phyloP scores from a whole-genome alignment of 805 yeast genomes.

The Schwanniomyces occidentalis region DNA sequence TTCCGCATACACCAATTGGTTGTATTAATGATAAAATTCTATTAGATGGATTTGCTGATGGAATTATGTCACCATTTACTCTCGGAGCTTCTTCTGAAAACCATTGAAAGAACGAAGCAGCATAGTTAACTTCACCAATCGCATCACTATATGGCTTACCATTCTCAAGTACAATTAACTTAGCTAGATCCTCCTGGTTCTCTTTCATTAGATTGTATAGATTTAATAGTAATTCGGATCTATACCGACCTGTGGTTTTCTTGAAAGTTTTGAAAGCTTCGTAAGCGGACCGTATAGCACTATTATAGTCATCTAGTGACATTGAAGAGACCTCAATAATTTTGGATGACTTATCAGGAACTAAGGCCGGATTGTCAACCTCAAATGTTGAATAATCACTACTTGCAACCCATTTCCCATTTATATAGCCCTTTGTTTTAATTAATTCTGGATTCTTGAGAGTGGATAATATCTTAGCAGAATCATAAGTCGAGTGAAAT shows the following conservation, averaged over 20 bases:
- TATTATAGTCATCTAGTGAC: conserved; percentile 44
- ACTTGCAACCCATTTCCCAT: conserved; percentile 71
- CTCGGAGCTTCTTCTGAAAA: conserved; percentile 81
- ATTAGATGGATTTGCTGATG: conserved; percentile 48
- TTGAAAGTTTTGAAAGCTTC: conserved; percentile 54
- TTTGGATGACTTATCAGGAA: conserved; percentile 39
- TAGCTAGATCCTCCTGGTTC: conserved; percentile 66
- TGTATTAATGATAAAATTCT: conserved; percentile 62
- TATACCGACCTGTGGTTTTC: conserved; percentile 54
- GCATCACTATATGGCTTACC: conserved; percentile 76
- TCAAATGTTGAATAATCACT: conserved; percentile 48
- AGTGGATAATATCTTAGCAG: background rate
- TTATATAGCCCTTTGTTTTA: conserved; percentile 60
- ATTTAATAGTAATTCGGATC: conserved; percentile 52
- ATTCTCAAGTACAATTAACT: conserved; percentile 64
- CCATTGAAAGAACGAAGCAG: conserved; percentile 86
- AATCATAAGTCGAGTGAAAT: background rate
- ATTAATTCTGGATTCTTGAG: conserved; percentile 52
- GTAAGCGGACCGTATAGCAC: conserved; percentile 58
- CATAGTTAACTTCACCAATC: conserved; percentile 65
- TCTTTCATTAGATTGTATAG: conserved; percentile 55
- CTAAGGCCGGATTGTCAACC: conserved; percentile 76
- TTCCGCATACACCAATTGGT: conserved; percentile 82
- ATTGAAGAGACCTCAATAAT: conserved; percentile 57
- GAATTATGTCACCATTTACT: conserved; percentile 62